Evolutionary conservation across 164 flowering plant species (phyloP), one percentile per base, ranked within the genome.

Genomic region (Tetrastigma voinierianum): DNA sequence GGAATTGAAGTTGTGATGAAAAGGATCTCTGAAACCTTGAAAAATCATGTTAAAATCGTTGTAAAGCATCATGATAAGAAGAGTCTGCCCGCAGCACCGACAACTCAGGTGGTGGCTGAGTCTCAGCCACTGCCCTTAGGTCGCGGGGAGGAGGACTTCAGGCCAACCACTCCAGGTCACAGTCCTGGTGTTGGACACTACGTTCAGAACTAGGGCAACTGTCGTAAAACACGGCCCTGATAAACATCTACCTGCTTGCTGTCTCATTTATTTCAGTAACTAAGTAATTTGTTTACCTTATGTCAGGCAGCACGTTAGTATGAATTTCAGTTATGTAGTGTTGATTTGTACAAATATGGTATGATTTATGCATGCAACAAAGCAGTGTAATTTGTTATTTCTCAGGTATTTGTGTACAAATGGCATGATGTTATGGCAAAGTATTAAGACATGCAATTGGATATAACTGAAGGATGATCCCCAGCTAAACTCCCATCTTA

Each of bases 81-180:
- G 40, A 3, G 6, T 32, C 40, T 32, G 40, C 40, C 40, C 6
- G 40, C 40, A 3, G 40, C 40, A 32, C 40, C 40, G 6, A 32
- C 40, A 15, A 24, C 60, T 23, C 59, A 51, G 11, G 53, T 40
- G 8, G 19, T 11, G 9, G 24, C 4, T 9, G 51, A 8, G 20
- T 17, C 44, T 18, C 71, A 51, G 18, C 9, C 56, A 9, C 48
- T 61, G 3, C 66, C 66, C 1, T 53, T 57, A 15, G 57, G 64
- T 23, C 62, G 61, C 13, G 71, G 44, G 3, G 67, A n/a, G n/a
- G n/a, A 73, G 32, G 76, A 68, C 72, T 82, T 75, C 73, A 67
- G 86, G 55, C 83, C 81, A 24, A 82, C 86, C 2, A 24, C 80
- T 17, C 86, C 85, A 16, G 85, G 82, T 8, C 81, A 77, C 71